A percentile compares a stretch with the other conserved stretches of the same genome.
phyloP scores from a whole-genome alignment of 371 early-diverging fungal species.

The Umbelopsis sp. region DNA sequence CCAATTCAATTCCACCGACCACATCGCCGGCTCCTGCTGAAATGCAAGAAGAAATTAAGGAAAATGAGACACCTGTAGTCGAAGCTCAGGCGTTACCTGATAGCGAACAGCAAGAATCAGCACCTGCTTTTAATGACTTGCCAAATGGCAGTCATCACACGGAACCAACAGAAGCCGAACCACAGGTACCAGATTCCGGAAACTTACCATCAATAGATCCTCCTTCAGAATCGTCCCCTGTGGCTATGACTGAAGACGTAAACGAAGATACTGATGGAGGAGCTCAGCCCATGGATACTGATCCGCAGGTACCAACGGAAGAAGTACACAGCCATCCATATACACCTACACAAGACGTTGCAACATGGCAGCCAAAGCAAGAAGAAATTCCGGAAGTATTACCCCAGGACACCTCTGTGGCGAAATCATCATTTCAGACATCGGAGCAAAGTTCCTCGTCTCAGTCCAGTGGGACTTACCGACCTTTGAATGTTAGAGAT shows the following conservation, averaged over 20 bases:
- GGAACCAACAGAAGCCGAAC: background rate
- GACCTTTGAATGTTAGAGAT: slow-evolving; percentile 76
- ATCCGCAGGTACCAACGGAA: background rate
- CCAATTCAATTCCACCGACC: background rate
- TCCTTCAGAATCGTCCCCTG: background rate
- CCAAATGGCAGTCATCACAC: background rate
- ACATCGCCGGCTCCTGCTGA: background rate
- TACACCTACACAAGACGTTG: background rate
- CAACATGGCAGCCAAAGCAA: slow-evolving; percentile 19
- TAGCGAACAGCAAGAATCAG: background rate
- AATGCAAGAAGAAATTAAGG: background rate
- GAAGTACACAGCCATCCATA: background rate
- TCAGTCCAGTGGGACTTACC: slow-evolving; percentile 27
- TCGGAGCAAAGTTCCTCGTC: slow-evolving; percentile 1
- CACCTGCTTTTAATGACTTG: background rate
- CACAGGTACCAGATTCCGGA: background rate
- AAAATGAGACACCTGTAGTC: background rate
- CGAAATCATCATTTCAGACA: slow-evolving; percentile 12
- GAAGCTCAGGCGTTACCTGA: background rate
- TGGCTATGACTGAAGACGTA: background rate
- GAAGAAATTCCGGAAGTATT: slow-evolving; percentile 18
- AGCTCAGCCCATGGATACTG: slow-evolving; percentile 2
- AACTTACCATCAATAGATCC: background rate
- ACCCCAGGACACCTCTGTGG: background rate
- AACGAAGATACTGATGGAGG: background rate